These are phyloP conservation scores for Drechslerella stenobrocha DNA, from an alignment of 2,329 filamentous ascomycete species.

Conservation along the genomic window DNA sequence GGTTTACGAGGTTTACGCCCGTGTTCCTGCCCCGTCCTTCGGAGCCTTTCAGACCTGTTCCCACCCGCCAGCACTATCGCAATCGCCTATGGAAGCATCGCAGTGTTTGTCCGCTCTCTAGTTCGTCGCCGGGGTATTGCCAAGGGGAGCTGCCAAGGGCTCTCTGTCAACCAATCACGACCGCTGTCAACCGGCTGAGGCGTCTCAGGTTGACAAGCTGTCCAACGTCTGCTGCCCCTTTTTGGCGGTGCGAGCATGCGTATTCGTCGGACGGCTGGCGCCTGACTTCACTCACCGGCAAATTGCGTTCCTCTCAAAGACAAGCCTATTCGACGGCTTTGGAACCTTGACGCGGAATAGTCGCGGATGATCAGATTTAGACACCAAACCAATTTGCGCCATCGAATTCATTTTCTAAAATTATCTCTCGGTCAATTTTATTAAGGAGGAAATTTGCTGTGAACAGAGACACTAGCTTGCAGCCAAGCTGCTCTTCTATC, in stretches of 20 bases:
- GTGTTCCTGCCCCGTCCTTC: slow-evolving; percentile 11
- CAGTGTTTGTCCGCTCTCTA: no score
- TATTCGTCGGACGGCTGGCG: slow-evolving; percentile 21
- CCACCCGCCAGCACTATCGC: no score
- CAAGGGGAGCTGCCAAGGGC: slow-evolving; percentile 10
- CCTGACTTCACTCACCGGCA: slow-evolving; percentile 19
- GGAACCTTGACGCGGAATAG: background rate
- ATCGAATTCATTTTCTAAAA: slow-evolving; percentile 23
- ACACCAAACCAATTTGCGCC: slow-evolving; percentile 17
- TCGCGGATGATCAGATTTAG: no score
- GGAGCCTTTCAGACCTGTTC: slow-evolving; percentile 23
- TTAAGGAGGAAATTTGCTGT: slow-evolving; percentile 44
- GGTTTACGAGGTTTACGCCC: slow-evolving; percentile 32
- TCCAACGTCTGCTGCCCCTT: slow-evolving; percentile 28
- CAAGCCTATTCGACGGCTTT: slow-evolving; percentile 23
- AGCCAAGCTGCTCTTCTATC: no score
- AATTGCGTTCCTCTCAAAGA: slow-evolving; percentile 33
- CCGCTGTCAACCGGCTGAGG: slow-evolving; percentile 17
- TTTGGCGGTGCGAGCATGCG: background rate
- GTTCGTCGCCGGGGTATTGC: no score
- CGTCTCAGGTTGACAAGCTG: slow-evolving; percentile 38
- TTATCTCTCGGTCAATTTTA: slow-evolving; percentile 19
- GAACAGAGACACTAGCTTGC: background rate
- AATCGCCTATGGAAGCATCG: no score
- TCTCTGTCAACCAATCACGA: slow-evolving; percentile 34